These are phyloP conservation scores for Endocalyx cinctus DNA, from an alignment of 2,329 filamentous ascomycete species.

Conservation along the genomic window DNA sequence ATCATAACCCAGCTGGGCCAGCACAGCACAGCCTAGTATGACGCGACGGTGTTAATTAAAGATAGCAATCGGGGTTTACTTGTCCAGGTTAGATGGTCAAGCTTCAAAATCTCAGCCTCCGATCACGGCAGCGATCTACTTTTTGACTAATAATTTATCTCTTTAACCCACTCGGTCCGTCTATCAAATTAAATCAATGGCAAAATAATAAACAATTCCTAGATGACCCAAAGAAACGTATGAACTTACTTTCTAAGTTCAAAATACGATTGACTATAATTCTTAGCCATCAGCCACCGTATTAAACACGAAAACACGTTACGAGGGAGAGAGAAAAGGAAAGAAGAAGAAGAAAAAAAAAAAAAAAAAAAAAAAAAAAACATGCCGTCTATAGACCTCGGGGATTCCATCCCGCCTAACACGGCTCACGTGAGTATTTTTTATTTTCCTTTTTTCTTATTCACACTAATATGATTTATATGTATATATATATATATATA, in stretches of 20 bases:
- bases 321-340: background rate
- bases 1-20: no score
- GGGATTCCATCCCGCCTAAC: conserved; percentile 71
- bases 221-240: conserved; percentile 3
- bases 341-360: no score
- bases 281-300: background rate
- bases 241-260: background rate
- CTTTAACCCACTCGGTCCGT: no score
- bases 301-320: background rate
- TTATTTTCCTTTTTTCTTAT: no score
- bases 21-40: no score
- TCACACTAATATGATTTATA: no score
- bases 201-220: conserved; percentile 1
- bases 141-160: no score
- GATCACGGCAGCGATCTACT: conserved; percentile 19
- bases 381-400: conserved; percentile 52
- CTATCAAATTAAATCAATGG: background rate
- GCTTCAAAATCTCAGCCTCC: conserved; percentile 20
- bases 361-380: conserved; percentile 4
- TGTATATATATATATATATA: no score
- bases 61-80: no score
- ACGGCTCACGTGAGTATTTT: conserved; percentile 75
- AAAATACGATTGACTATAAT: background rate
- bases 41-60: no score
- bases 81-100: no score